Base-by-base conservation (phyloP, 108 stramenopile genomes). In the Fistulifera solaris region DNA sequence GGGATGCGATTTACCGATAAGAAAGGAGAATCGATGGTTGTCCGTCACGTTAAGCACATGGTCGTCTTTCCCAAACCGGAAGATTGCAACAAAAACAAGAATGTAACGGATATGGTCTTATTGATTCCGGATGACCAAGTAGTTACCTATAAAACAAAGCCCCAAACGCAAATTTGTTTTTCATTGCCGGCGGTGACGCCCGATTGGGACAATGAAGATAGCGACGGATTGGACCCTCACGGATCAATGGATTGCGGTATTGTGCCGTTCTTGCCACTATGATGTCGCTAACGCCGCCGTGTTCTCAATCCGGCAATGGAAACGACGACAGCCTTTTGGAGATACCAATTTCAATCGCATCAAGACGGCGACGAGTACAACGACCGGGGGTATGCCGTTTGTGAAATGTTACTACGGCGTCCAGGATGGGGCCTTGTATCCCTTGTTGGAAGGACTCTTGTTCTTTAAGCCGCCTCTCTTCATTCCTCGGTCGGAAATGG, bases 401-500 rank as follows among this genome's bases (percentile, higher is more conserved):
- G 81, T 91, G 47, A 57, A 61, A 12, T 91, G 89, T 40, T 78
- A 91, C 58, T 58, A 66, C 1, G 85, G 85, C 15, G 73, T 85
- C 10, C 73, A 85, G 43, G 83, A 91, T 67, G 89, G 89, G 2
- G 71, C 67, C 10, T 47, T 91, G 26, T 91, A 60, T 61, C 89
- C 89, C 1, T 45, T 91, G 38, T 53, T 56, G 8, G 80, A 87
- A 49, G 89, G 89, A 19, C 62, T 91, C 10, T 50, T 87, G n/a
- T 91, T 87, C 58, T 84, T 75, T 78, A 81, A 78, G 71, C 85
- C 89, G 1, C 85, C 89, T 1, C 12, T 68, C n/a, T 91, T 85
- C 43, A 35, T 87, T 7, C 85, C 70, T 48, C 63, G 83, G 27
- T 64, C 65, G 1, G 53, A 56, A 16, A 46, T 91, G 40, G 56